phyloP scores from a whole-genome alignment of 1,284 basidiomycete genomes.

The Apiotrichum sp. region DNA sequence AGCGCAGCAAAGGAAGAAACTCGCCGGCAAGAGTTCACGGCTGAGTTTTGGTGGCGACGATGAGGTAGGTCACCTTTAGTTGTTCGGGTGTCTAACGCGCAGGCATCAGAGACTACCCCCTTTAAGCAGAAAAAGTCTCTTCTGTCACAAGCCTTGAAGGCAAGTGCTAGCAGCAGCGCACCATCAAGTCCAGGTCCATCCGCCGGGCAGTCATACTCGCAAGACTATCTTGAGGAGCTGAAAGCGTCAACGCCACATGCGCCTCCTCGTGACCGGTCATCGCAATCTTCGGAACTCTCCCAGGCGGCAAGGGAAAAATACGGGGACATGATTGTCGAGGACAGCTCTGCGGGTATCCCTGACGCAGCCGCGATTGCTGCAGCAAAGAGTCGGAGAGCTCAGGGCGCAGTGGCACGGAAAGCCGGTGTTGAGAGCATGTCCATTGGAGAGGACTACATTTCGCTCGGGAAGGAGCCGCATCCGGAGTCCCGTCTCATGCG shows the following conservation, averaged over 20 bases:
- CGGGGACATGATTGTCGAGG: slow-evolving; percentile 39
- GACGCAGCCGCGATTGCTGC: slow-evolving; percentile 67
- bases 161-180: slow-evolving; percentile 14
- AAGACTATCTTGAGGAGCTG: slow-evolving; percentile 70
- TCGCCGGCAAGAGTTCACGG: slow-evolving; percentile 31
- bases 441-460: slow-evolving; percentile 56
- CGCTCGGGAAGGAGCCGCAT: slow-evolving; percentile 63
- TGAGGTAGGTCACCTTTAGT: slow-evolving; percentile 15
- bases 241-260: slow-evolving; percentile 72
- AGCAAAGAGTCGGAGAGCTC: slow-evolving; percentile 72
- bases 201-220: slow-evolving; percentile 54
- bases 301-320: slow-evolving; percentile 40
- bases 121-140: slow-evolving; percentile 46
- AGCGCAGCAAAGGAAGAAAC: slow-evolving; percentile 29
- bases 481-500: slow-evolving; percentile 78
- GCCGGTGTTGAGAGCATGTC: slow-evolving; percentile 18
- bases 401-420: slow-evolving; percentile 50
- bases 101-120: slow-evolving; percentile 20
- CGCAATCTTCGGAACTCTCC: slow-evolving; percentile 36
- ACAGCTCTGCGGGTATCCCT: slow-evolving; percentile 57
- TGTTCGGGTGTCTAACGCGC: not conserved
- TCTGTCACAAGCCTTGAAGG: slow-evolving; percentile 42
- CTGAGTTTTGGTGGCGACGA: slow-evolving; percentile 81
- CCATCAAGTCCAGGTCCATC: slow-evolving; percentile 41
- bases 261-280: slow-evolving; percentile 39